phyloP scores from a whole-genome alignment of 352 stramenopile genomes.

The Phytopythium montanum region DNA sequence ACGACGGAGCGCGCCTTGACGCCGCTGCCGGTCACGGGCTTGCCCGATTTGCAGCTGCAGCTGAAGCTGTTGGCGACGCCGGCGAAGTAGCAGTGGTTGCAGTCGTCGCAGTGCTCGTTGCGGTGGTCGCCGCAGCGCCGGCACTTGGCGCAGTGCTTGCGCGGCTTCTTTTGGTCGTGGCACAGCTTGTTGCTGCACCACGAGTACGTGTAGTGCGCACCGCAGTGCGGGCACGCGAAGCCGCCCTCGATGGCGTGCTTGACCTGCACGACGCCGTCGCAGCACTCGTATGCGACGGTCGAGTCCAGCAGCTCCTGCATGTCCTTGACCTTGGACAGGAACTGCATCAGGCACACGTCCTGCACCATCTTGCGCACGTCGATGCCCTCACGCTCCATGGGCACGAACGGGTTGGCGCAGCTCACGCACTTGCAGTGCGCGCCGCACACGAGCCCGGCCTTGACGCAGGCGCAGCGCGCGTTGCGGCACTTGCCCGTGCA shows the following conservation, averaged over 20 bases:
- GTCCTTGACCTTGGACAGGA: constrained; percentile 78
- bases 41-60: constrained; percentile 61
- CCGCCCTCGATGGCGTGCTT: constrained; percentile 62
- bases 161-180: constrained; percentile 70
- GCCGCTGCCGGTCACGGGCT: constrained; percentile 17
- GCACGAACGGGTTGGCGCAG: constrained; percentile 77
- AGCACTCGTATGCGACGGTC: constrained; percentile 65
- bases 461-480: constrained; percentile 76
- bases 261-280: constrained; percentile 52
- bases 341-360: constrained; percentile 81
- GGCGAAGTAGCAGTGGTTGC: constrained; percentile 84
- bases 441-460: constrained; percentile 74
- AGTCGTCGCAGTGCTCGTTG: constrained; percentile 79
- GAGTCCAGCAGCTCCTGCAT: constrained; percentile 80
- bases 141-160: constrained; percentile 78
- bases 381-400: constrained; percentile 67
- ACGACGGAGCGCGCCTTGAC: constrained; percentile 47
- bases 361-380: constrained; percentile 60
- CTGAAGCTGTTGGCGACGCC: constrained; percentile 82
- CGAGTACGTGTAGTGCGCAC: constrained; percentile 68
- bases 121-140: constrained; percentile 74
- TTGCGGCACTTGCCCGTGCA: constrained; percentile 85
- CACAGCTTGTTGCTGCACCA: constrained; percentile 80
- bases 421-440: constrained; percentile 74
- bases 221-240: constrained; percentile 55